Evolutionary conservation across 2,329 filamentous ascomycete species (phyloP).

Genomic region (Colletotrichum orbiculare): DNA sequence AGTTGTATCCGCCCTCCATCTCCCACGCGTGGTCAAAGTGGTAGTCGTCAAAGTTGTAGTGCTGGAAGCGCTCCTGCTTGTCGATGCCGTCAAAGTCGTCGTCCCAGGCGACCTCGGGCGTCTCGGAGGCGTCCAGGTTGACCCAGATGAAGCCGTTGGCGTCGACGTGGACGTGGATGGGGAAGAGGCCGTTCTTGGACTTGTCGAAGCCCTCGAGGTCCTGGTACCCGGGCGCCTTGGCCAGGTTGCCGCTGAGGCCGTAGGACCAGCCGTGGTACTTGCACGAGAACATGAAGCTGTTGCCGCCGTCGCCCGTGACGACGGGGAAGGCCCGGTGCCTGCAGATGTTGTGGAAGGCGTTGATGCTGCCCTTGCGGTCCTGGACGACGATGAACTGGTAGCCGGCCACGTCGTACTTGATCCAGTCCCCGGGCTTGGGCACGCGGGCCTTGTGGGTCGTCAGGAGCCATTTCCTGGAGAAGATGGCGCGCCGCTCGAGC

Average conservation of each 20-base stretch:
- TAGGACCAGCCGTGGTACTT: conserved; percentile 74
- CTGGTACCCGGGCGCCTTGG: conserved; percentile 70
- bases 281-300: conserved; percentile 65
- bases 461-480: conserved; percentile 67
- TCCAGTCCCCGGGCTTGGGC: conserved; percentile 64
- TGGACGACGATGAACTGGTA: conserved; percentile 65
- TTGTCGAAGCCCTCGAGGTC: conserved; percentile 67
- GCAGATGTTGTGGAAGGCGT: conserved; percentile 73
- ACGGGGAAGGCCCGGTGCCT: conserved; percentile 70
- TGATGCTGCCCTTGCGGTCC: conserved; percentile 63
- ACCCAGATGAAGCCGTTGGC: conserved; percentile 67
- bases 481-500: conserved; percentile 67
- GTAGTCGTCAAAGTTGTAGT: conserved; percentile 64
- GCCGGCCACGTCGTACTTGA: conserved; percentile 65
- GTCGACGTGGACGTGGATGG: conserved; percentile 65
- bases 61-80: conserved; percentile 54
- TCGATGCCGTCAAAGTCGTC: conserved; percentile 63
- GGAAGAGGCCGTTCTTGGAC: conserved; percentile 65
- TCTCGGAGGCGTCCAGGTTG: conserved; percentile 60
- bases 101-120: conserved; percentile 60
- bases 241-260: conserved; percentile 64
- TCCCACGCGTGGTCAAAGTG: conserved; percentile 68
- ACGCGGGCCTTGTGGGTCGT: conserved; percentile 64
- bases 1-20: conserved; percentile 68
- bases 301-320: conserved; percentile 61